Evolutionary conservation across 495 filamentous ascomycete genomes (phyloP).

Genomic region (Wilcoxina mikolae): DNA sequence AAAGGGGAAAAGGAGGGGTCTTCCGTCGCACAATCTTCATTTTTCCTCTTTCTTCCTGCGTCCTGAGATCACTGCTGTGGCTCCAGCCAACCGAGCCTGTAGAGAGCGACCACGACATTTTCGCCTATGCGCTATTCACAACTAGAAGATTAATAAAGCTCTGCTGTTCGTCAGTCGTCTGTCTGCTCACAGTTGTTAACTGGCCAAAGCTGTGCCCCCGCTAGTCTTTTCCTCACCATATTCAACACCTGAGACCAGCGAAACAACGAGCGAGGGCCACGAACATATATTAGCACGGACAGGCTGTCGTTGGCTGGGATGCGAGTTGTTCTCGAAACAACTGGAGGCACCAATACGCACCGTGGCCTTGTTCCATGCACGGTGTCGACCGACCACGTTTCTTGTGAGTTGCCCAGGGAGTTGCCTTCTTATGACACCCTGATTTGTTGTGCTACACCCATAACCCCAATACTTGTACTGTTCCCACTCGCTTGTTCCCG

Average conservation of each 20-base stretch:
- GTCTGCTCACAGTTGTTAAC: too few species aligned
- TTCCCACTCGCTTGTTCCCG: constrained; percentile 6
- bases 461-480: neutral
- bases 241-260: neutral
- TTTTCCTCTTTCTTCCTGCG: neutral
- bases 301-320: neutral
- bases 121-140: neutral
- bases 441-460: neutral
- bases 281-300: neutral
- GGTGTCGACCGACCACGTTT: neutral
- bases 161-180: neutral
- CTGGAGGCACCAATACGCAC: neutral
- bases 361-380: neutral
- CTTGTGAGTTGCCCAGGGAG: too few species aligned
- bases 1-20: neutral
- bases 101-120: constrained; percentile 2
- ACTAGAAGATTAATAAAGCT: neutral
- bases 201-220: too few species aligned
- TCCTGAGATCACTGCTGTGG: neutral
- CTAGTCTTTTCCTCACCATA: neutral
- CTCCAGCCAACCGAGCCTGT: constrained; percentile 4
- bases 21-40: neutral
- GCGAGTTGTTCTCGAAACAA: neutral
- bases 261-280: neutral
- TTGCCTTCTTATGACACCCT: neutral